Percentiles rank a stretch among this genome's conserved stretches.
These are phyloP conservation scores for Spergularia azorica DNA, from an alignment of 179 eudicot genomes.

Conservation along the genomic window DNA sequence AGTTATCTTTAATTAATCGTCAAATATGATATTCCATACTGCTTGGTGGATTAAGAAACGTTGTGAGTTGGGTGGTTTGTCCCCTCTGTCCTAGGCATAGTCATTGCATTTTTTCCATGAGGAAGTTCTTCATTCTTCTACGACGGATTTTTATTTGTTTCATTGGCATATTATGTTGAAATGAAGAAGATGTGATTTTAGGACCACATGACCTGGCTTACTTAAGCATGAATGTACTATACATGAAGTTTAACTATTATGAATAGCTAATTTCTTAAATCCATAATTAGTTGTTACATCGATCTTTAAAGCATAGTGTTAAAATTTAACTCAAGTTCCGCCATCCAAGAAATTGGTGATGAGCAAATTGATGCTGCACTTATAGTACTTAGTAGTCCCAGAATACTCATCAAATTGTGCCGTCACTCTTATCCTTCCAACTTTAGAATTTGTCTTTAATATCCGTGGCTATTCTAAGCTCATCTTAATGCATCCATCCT, in stretches of 20 bases:
- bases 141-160: background rate
- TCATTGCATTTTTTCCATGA: constrained; percentile 11
- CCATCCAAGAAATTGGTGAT: too few relatives aligned
- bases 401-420: too few relatives aligned
- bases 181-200: constrained; percentile 13
- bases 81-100: background rate
- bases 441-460: too few relatives aligned
- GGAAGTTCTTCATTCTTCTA: background rate
- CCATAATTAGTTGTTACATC: background rate
- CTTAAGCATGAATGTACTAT: background rate
- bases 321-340: too few relatives aligned
- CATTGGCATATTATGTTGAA: background rate
- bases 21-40: background rate
- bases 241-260: background rate
- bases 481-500: too few relatives aligned
- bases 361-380: too few relatives aligned
- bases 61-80: background rate
- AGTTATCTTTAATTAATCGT: too few relatives aligned
- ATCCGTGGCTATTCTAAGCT: too few relatives aligned
- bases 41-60: background rate
- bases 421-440: too few relatives aligned
- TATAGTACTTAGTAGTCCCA: too few relatives aligned
- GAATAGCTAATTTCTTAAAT: background rate
- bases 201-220: constrained; percentile 40
- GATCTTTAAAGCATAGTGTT: background rate